Base-by-base conservation (phyloP, 805 yeast genomes). In the Metschnikowia noctiluminum region DNA sequence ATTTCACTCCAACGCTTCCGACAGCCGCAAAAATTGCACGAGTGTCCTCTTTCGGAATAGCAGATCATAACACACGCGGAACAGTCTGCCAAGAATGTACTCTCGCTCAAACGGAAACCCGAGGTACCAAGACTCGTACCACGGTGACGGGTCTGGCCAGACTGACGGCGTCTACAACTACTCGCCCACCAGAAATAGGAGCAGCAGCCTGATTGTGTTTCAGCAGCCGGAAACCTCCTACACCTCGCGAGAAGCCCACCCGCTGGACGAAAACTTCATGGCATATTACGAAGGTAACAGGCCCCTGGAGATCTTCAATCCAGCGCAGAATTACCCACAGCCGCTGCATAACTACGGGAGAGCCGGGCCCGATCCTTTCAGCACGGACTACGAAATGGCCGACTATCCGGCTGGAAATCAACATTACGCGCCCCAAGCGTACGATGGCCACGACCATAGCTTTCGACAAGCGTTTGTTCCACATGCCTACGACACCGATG, bases 401-500 rank as follows among this genome's bases (percentile, higher is more conserved):
- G 51, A 49, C 21, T 53, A 54, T n/a, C 48, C 49, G 14, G 15
- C 15, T 28, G 35, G 30, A 13, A 32, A 38, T 30, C 50, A 49
- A 36, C 42, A 13, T 14, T 26, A 38, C 40, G 15, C 42, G 30
- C 38, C 35, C 30, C 46, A 42, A n/a, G 28, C 11, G 41, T 59
- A 53, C 40, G 46, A 38, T 7, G 43, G 45, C 31, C 43, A 41
- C 28, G 44, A 46, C 50, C 55, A 28, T 31, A 49, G 55, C 41
- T 70, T 61, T 49, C 58, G 61, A 48, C 73, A 69, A 56, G 69
- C 76, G n/a, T 73, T 73, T 52, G 76, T 71, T 12, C 76, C 76
- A 13, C 68, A 71, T 55, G 71, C 65, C 13, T 70, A 73, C 49
- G 74, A 68, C 34, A 72, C 65, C 11, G 73, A 70, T 16, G 75